These are phyloP conservation scores for Nakataea oryzae DNA, from an alignment of 2,329 filamentous ascomycete species.

Conservation along the genomic window DNA sequence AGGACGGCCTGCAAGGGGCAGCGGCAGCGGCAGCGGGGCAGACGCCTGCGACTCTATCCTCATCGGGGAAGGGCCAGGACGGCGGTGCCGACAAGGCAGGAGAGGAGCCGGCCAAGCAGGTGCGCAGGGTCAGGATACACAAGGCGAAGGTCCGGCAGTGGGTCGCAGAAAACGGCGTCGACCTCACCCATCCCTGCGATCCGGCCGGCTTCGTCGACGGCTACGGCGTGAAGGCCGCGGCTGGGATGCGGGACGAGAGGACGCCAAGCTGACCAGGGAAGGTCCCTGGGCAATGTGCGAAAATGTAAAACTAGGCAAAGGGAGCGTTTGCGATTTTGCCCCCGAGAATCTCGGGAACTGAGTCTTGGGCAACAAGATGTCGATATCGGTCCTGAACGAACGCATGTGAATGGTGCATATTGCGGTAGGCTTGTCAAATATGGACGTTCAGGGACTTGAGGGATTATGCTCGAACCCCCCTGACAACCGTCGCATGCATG, in stretches of 20 bases:
- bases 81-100: slow-evolving; percentile 16
- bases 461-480: neutral
- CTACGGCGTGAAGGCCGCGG: slow-evolving; percentile 41
- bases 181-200: slow-evolving; percentile 57
- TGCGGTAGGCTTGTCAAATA: no score
- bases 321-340: neutral
- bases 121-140: slow-evolving; percentile 39
- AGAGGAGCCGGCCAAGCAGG: slow-evolving; percentile 17
- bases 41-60: slow-evolving; percentile 1
- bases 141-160: slow-evolving; percentile 53
- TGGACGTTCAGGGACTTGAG: neutral
- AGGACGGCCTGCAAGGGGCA: slow-evolving; percentile 7
- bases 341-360: no score
- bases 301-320: neutral
- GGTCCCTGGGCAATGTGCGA: neutral
- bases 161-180: slow-evolving; percentile 51
- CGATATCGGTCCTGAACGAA: no score
- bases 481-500: neutral
- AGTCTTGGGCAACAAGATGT: no score
- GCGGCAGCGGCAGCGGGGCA: neutral
- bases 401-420: no score
- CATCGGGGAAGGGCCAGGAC: slow-evolving; percentile 4
- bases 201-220: slow-evolving; percentile 63
- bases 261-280: slow-evolving; percentile 7
- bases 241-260: slow-evolving; percentile 18